phyloP scores from a whole-genome alignment of 768 basidiomycete genomes.

The Phaffia australis region DNA sequence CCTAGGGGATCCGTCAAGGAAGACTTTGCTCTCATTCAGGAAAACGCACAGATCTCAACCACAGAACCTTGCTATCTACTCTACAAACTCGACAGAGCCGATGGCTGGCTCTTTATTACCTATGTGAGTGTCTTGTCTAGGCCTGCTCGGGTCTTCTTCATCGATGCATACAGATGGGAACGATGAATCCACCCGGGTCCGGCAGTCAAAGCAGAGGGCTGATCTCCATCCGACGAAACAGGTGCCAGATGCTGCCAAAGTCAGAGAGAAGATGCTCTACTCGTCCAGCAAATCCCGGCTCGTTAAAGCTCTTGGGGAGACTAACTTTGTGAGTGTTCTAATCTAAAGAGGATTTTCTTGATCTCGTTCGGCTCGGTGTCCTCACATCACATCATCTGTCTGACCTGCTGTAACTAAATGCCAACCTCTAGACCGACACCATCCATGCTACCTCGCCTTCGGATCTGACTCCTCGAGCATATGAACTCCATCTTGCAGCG shows the following conservation, averaged over 20 bases:
- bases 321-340: slow-evolving; percentile 10
- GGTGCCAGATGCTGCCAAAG: slow-evolving; percentile 23
- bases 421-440: slow-evolving; percentile 16
- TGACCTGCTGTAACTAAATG: background rate
- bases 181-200: background rate
- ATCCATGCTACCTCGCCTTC: slow-evolving; percentile 16
- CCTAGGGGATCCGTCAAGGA: slow-evolving; percentile 9
- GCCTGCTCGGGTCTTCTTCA: background rate
- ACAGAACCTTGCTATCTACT: slow-evolving; percentile 19
- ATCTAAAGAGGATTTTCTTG: background rate
- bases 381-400: background rate
- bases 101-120: slow-evolving; percentile 22
- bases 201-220: background rate
- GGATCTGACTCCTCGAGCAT: slow-evolving; percentile 18
- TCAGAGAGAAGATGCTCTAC: slow-evolving; percentile 26
- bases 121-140: slow-evolving; percentile 9
- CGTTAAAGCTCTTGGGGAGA: slow-evolving; percentile 21
- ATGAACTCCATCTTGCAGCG: slow-evolving; percentile 14
- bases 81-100: slow-evolving; percentile 11
- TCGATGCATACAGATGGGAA: background rate
- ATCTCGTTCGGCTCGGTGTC: background rate
- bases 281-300: slow-evolving; percentile 23
- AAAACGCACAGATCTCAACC: slow-evolving; percentile 13
- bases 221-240: background rate
- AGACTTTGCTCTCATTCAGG: slow-evolving; percentile 20